These are phyloP conservation scores for Cladophialophora bantiana DNA, from an alignment of 2,329 filamentous ascomycete genomes.

Conservation along the genomic window DNA sequence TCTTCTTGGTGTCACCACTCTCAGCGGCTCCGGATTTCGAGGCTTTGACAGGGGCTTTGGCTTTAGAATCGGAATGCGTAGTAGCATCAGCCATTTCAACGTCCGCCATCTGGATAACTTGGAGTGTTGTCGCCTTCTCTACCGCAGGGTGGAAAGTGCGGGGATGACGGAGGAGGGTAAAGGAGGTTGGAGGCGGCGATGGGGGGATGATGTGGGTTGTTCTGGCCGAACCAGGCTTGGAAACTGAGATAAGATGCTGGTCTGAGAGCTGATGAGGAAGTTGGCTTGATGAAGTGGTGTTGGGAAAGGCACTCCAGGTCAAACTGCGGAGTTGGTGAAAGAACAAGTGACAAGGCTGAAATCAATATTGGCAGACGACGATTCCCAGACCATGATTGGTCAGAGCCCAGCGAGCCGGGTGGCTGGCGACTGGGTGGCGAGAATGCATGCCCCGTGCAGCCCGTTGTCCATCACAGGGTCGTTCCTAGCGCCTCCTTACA, in stretches of 20 bases:
- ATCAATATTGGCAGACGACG: not conserved
- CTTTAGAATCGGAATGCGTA: conserved; percentile 55
- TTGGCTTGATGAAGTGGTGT: not conserved
- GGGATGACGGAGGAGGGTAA: not conserved
- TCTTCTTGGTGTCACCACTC: conserved; percentile 77
- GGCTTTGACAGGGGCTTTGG: conserved; percentile 65
- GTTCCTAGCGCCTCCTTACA: no score
- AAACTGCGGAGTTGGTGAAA: conserved; percentile 9
- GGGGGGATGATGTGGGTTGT: not conserved
- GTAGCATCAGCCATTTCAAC: conserved; percentile 94
- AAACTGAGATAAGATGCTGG: not conserved
- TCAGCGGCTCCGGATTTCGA: conserved; percentile 59
- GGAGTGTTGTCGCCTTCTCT: conserved; percentile 8
- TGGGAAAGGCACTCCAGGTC: not conserved
- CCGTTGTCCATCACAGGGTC: no score
- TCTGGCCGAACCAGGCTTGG: not conserved
- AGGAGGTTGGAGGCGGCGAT: not conserved
- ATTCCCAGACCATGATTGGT: conserved; percentile 1
- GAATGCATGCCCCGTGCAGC: not conserved
- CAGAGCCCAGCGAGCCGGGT: not conserved
- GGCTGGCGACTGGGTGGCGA: not conserved
- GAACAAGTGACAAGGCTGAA: conserved; percentile 25
- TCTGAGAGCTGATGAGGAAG: not conserved
- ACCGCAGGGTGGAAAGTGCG: conserved; percentile 22
- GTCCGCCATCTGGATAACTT: conserved; percentile 74